phyloP scores from a whole-genome alignment of 179 eudicot genomes.

The Beta corolliflora region DNA sequence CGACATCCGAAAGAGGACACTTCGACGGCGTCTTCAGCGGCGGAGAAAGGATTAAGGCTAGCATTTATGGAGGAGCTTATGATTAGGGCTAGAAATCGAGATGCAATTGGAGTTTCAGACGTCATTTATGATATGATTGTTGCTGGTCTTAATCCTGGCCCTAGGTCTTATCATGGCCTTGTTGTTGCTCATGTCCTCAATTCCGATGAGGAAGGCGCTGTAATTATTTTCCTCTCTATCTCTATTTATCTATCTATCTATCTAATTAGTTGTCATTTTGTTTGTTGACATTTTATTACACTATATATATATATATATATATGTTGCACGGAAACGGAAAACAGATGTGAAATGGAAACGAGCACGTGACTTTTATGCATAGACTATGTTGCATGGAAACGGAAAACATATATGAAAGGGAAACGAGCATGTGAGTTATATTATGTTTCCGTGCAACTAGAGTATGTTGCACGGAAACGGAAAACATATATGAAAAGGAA shows the following conservation, averaged over 20 bases:
- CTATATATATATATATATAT: no score
- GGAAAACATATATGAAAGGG: no score
- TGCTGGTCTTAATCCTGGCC: conserved; percentile 85
- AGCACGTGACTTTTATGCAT: no score
- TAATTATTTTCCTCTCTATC: conserved; percentile 33
- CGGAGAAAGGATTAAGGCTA: conserved; percentile 70
- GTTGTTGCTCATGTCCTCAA: conserved; percentile 66
- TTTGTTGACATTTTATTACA: no score
- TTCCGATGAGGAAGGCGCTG: conserved; percentile 72
- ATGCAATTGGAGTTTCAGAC: conserved; percentile 64
- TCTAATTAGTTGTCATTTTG: background rate
- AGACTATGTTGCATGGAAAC: no score
- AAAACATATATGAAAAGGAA: no score
- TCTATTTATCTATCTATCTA: background rate
- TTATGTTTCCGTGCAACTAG: no score
- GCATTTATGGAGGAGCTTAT: conserved; percentile 93
- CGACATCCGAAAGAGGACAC: conserved; percentile 37
- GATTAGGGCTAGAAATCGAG: conserved; percentile 58
- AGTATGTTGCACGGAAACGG: no score
- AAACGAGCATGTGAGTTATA: no score
- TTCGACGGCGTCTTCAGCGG: conserved; percentile 32
- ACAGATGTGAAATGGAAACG: no score
- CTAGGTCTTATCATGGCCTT: conserved; percentile 85
- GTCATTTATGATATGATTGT: conserved; percentile 92
- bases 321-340: no score